These are phyloP conservation scores for Termitomyces sp. DNA, from an alignment of 768 basidiomycete species.

Conservation along the genomic window DNA sequence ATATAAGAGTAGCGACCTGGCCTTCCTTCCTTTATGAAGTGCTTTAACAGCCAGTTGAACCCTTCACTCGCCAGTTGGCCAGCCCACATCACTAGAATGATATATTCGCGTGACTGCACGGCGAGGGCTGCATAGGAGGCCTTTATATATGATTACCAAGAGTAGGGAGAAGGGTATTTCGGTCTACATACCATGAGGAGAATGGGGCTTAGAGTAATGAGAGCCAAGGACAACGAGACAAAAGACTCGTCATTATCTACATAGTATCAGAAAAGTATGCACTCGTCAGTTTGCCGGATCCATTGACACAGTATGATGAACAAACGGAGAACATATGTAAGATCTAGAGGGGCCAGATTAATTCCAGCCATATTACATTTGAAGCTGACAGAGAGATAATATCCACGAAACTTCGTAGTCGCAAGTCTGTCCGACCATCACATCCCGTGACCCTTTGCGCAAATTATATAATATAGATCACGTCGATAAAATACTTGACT, in stretches of 20 bases:
- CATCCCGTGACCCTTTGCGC: too few relatives aligned
- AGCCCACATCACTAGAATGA: slow-evolving; percentile 80
- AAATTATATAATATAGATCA: too few relatives aligned
- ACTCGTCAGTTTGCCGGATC: not conserved
- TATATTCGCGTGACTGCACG: slow-evolving; percentile 70
- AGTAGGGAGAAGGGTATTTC: too few relatives aligned
- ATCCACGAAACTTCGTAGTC: not conserved
- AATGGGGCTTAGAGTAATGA: slow-evolving; percentile 65
- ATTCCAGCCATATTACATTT: not conserved
- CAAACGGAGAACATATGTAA: slow-evolving; percentile 63
- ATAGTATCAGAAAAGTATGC: not conserved
- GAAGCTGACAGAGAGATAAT: not conserved
- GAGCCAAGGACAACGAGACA: slow-evolving; percentile 50
- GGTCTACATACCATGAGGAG: slow-evolving; percentile 54
- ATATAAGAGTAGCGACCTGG: slow-evolving; percentile 43
- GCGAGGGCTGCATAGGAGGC: slow-evolving; percentile 74
- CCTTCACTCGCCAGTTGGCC: slow-evolving; percentile 72
- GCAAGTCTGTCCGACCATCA: too few relatives aligned
- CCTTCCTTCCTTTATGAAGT: slow-evolving; percentile 57
- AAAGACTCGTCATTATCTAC: slow-evolving; percentile 59
- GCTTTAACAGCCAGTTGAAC: slow-evolving; percentile 67
- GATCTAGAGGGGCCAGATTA: slow-evolving; percentile 41
- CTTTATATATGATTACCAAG: slow-evolving; percentile 26
- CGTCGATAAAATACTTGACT: too few relatives aligned
- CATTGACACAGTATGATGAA: not conserved